Evolutionary conservation across 2,329 filamentous ascomycete species (phyloP), one percentile per base, ranked within the genome.

Genomic region (Aspergillus awamori): DNA sequence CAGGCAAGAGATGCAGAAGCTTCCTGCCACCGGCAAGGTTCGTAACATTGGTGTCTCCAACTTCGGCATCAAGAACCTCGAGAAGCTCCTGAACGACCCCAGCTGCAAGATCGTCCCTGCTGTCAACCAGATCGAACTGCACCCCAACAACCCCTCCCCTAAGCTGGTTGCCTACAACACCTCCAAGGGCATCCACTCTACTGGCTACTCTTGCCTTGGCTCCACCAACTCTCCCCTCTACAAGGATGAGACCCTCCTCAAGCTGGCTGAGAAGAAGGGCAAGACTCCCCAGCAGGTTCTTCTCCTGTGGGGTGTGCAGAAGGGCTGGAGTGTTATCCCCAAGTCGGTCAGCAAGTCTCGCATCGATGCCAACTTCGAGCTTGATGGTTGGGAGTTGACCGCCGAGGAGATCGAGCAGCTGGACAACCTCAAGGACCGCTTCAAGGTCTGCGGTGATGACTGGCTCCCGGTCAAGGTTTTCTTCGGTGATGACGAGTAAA

Each of bases 11-110:
- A 65, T 77, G 74, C 78, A 80, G 69, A 80, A 80, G 70, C 75
- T 80, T 20, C 75, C 77, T 8, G 77, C 72, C 43, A 80, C 78
- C 22, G 77, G 77, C 75, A 91, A 92, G 78, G 90, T 90, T 55
- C 85, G 84, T 77, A 92, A 91, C 81, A 92, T 94, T 74, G 91
- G 91, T 69, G 89, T 95, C 60, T 92, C 90, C 77, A 96, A 96
- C 84, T 95, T 96, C 76, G 89, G 84, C 65, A 91, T 93, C 75
- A 86, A 82, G 76, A 91, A 95, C 78, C 81, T 95, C 39, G 89
- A 94, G 83, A 90, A 86, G 76, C 83, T 95, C 61, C 82, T 95
- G 63, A 86, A 84, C 68, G 84, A 89, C 68, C 75, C 72, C 88
- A 87, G 75, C 88, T 76, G 76, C 55, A 79, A 74, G 60, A 79